These are phyloP conservation scores for Ziziphus jujuba DNA, from an alignment of 306 rosid genomes.

Conservation along the genomic window DNA sequence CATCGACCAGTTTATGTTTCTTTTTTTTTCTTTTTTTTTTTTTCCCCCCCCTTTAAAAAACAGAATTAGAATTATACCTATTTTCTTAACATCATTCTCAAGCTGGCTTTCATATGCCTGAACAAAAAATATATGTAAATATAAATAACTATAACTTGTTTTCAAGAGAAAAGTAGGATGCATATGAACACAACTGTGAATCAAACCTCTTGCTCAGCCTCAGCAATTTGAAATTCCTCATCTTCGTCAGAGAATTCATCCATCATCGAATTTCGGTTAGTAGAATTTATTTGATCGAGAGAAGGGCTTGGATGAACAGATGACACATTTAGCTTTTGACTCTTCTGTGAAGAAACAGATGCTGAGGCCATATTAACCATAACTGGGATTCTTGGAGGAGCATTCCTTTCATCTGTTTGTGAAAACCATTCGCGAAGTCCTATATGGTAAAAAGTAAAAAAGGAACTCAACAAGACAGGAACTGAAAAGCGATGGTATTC, in stretches of 20 bases:
- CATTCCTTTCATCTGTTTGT: slow-evolving; percentile 91
- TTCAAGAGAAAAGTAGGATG: slow-evolving; percentile 13
- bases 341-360: slow-evolving; percentile 67
- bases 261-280: slow-evolving; percentile 75
- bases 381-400: slow-evolving; percentile 94
- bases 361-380: slow-evolving; percentile 99
- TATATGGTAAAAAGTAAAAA: slow-evolving; percentile 24
- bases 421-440: slow-evolving; percentile 98
- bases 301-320: slow-evolving; percentile 41
- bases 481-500: slow-evolving; percentile 8
- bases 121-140: slow-evolving; percentile 5
- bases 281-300: slow-evolving; percentile 64
- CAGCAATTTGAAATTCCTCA: slow-evolving; percentile 91
- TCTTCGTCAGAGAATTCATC: slow-evolving; percentile 98
- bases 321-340: slow-evolving; percentile 56
- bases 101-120: slow-evolving; percentile 64
- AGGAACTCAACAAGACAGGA: not conserved
- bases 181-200: slow-evolving; percentile 18
- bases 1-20: too few relatives aligned
- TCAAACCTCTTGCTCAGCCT: slow-evolving; percentile 81
- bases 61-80: slow-evolving; percentile 46
- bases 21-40: too few relatives aligned
- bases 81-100: slow-evolving; percentile 58
- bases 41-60: not conserved
- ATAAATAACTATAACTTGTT: too few relatives aligned